These are phyloP conservation scores for Magnaporthiopsis incrustans DNA, from an alignment of 2,329 filamentous ascomycete genomes.

Conservation along the genomic window DNA sequence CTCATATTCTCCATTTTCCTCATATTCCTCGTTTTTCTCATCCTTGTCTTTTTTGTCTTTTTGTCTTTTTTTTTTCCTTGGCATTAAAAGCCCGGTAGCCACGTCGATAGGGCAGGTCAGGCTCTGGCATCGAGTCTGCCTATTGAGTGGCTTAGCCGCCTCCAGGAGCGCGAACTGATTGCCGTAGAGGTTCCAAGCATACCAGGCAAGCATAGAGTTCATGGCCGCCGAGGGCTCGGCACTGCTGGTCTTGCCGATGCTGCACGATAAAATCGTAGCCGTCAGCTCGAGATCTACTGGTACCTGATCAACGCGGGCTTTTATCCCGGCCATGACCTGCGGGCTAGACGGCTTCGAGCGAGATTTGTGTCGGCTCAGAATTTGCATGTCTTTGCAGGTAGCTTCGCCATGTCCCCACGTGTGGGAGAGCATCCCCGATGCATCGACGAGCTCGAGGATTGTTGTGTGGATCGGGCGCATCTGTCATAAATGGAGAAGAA, in stretches of 20 bases:
- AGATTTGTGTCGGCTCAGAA: conserved; percentile 5
- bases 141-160: not conserved
- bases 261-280: not conserved
- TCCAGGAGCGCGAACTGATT: conserved; percentile 19
- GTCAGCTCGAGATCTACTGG: not conserved
- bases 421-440: conserved; percentile 19
- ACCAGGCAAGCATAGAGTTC: no score
- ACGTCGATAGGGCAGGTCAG: not conserved
- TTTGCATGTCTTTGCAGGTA: conserved; percentile 8
- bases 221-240: conserved; percentile 6
- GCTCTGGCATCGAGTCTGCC: not conserved
- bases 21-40: no score
- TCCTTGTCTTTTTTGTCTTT: no score
- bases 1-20: no score
- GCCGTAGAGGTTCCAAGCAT: conserved; percentile 18
- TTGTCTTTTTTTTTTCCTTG: no score
- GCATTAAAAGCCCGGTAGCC: not conserved
- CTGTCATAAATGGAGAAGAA: no score
- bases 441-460: conserved; percentile 10
- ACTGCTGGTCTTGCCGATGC: conserved; percentile 8
- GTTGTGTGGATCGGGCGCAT: conserved; percentile 14
- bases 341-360: no score
- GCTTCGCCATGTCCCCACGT: conserved; percentile 23
- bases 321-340: not conserved
- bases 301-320: not conserved